Evolutionary conservation across 2,329 filamentous ascomycete genomes (phyloP).

Genomic region (Cordyceps pruinosa): DNA sequence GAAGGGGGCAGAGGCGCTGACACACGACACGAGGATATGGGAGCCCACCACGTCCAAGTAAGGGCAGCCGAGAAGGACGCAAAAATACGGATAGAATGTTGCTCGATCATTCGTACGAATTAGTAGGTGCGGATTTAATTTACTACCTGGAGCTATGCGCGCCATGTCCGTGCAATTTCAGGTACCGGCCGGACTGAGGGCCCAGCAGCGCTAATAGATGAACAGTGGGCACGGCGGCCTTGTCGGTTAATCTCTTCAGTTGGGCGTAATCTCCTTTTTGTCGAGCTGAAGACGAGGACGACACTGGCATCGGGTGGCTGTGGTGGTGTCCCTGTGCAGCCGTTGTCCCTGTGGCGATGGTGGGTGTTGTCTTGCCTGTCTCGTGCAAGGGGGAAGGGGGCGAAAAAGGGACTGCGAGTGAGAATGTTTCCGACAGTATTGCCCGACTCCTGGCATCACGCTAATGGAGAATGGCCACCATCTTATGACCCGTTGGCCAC

Average conservation of each 20-base stretch:
- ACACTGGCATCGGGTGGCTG: not conserved
- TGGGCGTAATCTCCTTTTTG: slow-evolving; percentile 1
- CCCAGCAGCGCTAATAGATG: not conserved
- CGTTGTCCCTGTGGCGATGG: not conserved
- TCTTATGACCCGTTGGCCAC: no score
- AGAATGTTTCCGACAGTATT: not conserved
- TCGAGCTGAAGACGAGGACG: not conserved
- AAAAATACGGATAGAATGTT: not conserved
- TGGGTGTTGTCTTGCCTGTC: not conserved
- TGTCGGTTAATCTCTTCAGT: slow-evolving; percentile 2
- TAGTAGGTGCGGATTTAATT: not conserved
- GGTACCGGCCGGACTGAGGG: slow-evolving; percentile 5
- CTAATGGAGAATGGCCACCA: no score
- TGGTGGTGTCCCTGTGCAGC: not conserved
- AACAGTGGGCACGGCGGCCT: slow-evolving; percentile 1
- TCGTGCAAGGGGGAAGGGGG: not conserved
- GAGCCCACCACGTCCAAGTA: not conserved
- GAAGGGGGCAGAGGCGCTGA: not conserved
- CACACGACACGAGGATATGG: not conserved
- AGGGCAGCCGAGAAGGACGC: slow-evolving; percentile 1
- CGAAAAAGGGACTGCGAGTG: not conserved
- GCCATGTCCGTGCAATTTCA: slow-evolving; percentile 10
- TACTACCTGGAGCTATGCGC: not conserved
- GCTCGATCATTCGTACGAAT: not conserved
- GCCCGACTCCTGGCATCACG: not conserved